These are phyloP conservation scores for Paramecium caudatum DNA, from an alignment of 73 alveolate species.

Conservation along the genomic window DNA sequence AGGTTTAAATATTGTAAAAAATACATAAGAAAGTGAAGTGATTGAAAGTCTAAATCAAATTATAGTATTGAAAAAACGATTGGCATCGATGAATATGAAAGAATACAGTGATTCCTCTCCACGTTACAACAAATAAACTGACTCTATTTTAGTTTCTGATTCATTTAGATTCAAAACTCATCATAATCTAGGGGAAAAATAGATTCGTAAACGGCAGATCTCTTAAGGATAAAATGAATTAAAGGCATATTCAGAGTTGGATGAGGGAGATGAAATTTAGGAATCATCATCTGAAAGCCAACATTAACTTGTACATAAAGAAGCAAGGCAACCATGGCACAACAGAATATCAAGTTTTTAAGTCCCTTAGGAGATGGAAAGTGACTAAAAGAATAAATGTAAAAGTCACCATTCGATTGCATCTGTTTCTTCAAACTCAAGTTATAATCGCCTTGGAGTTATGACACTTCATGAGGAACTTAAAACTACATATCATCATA, in stretches of 20 bases:
- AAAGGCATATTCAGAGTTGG: neutral
- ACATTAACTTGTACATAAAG: too few species aligned
- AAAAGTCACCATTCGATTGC: neutral
- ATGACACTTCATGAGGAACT: neutral
- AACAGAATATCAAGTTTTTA: too few species aligned
- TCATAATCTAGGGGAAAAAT: slow-evolving; percentile 18
- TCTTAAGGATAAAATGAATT: neutral
- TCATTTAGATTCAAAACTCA: slow-evolving; percentile 23
- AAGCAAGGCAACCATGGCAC: too few species aligned
- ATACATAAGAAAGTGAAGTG: neutral
- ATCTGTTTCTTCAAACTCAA: neutral
- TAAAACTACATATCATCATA: neutral
- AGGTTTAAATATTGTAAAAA: neutral
- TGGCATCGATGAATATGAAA: neutral
- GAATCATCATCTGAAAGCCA: neutral
- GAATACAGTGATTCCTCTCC: neutral
- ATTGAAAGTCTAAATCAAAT: neutral
- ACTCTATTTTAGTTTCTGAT: neutral
- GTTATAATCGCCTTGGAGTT: neutral
- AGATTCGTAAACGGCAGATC: neutral
- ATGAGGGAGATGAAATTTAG: neutral
- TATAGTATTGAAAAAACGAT: neutral
- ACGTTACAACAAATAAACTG: neutral
- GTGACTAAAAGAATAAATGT: neutral
- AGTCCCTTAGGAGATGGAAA: neutral